Base-by-base conservation (phyloP, 768 basidiomycete species). In the Mrakia blollopis region DNA sequence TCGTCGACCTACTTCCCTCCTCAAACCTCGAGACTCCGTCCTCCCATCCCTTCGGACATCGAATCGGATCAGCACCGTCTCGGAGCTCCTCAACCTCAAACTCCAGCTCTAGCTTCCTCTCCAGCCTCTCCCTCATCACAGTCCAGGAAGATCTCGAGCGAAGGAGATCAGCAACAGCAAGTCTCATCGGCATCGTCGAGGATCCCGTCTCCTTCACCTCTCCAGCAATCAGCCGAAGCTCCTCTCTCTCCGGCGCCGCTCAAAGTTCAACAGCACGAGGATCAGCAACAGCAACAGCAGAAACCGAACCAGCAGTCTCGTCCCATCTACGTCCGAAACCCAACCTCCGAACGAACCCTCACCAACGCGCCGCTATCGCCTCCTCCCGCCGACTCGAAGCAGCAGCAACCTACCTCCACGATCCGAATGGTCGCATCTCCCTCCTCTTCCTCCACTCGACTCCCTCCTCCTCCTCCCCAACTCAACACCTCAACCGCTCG, bases 251-350 rank as follows among this genome's bases (percentile, higher is more conserved):
- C 65, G 0, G 21, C 37, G 1, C n/a, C 37, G 21, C 35, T 39
- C 39, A 68, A 68, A 25, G 6, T 25, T 7, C 35, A 65, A 35
- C 63, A 65, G 35, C 63, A 21, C 21, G 30, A 65, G 32, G 63
- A 30, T 32, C 63, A 65, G 37, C 10, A 23, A 2, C 63, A 65
- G 35, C 63, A 41, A 39, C 35, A 68, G 37, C 32, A 30, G n/a
- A n/a, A n/a, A 9, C 63, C 37, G 37, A 8, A 30, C 6, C 37
- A 30, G 63, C 21, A 18, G 25, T 68, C 65, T 2, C 65, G 65
- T 23, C 65, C 65, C 21, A 44, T 68, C 65, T 68, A 68, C 65
- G 37, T 68, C 18, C 65, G 65, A 16, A 68, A 68, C 65, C 37
- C 32, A 3, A 68, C 37, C 37, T 68, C 65, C 6, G 65, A 68